Evolutionary conservation across 2,329 filamentous ascomycete genomes (phyloP).

Genomic region (Claviceps africana): DNA sequence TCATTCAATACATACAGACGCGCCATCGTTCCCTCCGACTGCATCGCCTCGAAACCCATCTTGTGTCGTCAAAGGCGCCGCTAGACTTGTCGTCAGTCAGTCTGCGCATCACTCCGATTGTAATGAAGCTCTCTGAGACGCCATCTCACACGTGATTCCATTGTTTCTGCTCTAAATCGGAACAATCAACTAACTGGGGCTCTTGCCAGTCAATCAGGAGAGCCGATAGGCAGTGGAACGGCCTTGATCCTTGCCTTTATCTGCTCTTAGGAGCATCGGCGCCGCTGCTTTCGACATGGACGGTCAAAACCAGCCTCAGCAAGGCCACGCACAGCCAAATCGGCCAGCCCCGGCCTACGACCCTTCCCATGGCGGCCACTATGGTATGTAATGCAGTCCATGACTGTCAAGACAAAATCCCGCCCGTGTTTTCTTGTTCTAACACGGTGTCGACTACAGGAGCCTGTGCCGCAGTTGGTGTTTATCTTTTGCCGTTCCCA

Average conservation of each 20-base stretch:
- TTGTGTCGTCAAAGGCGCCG: background rate
- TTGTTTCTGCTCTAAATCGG: background rate
- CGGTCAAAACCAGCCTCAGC: conserved; percentile 30
- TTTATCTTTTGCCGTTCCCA: background rate
- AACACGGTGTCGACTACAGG: conserved; percentile 20
- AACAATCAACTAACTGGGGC: background rate
- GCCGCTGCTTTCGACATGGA: conserved; percentile 19
- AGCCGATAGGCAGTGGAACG: background rate
- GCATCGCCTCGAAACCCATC: background rate
- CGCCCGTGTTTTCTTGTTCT: background rate
- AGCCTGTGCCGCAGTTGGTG: conserved; percentile 32
- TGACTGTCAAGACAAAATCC: background rate
- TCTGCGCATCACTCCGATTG: background rate
- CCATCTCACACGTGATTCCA: background rate
- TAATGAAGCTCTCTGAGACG: background rate
- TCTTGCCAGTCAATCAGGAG: background rate
- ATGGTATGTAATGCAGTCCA: conserved; percentile 48
- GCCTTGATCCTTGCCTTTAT: background rate
- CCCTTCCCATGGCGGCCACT: conserved; percentile 59
- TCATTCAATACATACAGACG: background rate
- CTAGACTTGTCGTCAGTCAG: background rate
- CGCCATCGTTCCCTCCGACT: background rate
- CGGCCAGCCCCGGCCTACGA: conserved; percentile 57
- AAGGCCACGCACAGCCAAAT: conserved; percentile 42
- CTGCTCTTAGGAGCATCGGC: background rate